Percentiles rank a stretch among this genome's conserved stretches.
Conservation (phyloP, 108 stramenopile species). For the Cylindrotheca closterium region DNA sequence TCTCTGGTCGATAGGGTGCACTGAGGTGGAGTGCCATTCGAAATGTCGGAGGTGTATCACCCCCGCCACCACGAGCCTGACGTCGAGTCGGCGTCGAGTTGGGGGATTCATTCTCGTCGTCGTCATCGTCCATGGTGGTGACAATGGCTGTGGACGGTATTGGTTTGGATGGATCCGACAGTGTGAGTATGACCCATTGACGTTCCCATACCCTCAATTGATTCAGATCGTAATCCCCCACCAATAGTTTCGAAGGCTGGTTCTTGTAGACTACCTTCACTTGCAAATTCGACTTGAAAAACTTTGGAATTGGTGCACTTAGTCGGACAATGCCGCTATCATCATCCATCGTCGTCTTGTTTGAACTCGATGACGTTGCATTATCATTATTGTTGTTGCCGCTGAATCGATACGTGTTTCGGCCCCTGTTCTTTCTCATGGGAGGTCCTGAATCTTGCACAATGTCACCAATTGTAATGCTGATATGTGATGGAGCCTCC, state of each 20-base stretch:
- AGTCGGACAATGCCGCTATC: constrained; percentile 6
- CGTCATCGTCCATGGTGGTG: neutral
- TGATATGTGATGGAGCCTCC: constrained; percentile 51
- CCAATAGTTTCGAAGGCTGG: constrained; percentile 23
- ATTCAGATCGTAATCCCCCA: constrained; percentile 16
- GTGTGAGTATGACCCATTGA: constrained; percentile 75
- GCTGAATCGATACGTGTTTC: constrained; percentile 75
- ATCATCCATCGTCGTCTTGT: neutral
- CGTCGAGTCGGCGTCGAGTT: neutral
- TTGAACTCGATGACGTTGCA: neutral
- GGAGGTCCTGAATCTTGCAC: constrained; percentile 67
- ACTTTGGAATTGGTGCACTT: constrained; percentile 39
- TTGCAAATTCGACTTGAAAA: constrained; percentile 45
- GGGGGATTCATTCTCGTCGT: neutral
- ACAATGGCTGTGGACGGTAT: constrained; percentile 11
- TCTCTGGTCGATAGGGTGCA: constrained; percentile 78
- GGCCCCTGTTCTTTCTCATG: constrained; percentile 63
- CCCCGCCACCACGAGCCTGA: neutral
- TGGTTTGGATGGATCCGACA: constrained; percentile 12
- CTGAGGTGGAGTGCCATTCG: constrained; percentile 64
- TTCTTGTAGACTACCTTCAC: constrained; percentile 49
- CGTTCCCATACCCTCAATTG: constrained; percentile 57
- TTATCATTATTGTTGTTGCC: neutral
- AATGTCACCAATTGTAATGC: constrained; percentile 31
- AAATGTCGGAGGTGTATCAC: constrained; percentile 56